Evolutionary conservation across 345 rosid genomes (phyloP).

Genomic region (Eutrema yunnanense): DNA sequence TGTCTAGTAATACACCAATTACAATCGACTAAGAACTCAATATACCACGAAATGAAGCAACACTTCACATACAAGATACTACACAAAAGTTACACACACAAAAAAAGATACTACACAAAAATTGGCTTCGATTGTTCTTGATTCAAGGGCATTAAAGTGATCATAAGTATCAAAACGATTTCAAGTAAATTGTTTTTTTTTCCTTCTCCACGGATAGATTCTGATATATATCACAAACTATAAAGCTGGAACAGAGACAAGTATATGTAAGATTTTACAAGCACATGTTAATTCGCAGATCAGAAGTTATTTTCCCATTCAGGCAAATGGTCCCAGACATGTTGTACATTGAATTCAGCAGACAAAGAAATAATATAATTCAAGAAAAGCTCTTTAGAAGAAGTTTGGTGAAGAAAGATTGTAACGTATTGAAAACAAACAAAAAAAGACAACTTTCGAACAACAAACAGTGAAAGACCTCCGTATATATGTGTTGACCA

Average conservation of each 20-base stretch:
- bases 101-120: too few relatives aligned
- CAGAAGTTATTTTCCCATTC: too few relatives aligned
- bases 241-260: background rate
- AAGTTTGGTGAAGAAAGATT: background rate
- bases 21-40: background rate
- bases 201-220: background rate
- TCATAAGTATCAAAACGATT: background rate
- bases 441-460: background rate
- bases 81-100: too few relatives aligned
- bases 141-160: background rate
- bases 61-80: background rate
- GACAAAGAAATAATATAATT: background rate
- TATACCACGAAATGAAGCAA: background rate
- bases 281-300: background rate
- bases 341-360: slow-evolving; percentile 6
- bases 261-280: background rate
- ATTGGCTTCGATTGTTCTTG: background rate
- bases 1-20: background rate
- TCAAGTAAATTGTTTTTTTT: too few relatives aligned
- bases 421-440: background rate
- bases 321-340: slow-evolving; percentile 23
- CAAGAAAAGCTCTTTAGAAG: background rate
- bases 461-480: background rate
- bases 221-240: background rate
- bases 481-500: background rate